phyloP scores from a whole-genome alignment of 2,329 filamentous ascomycete species.

The Harringtonia aguacate region DNA sequence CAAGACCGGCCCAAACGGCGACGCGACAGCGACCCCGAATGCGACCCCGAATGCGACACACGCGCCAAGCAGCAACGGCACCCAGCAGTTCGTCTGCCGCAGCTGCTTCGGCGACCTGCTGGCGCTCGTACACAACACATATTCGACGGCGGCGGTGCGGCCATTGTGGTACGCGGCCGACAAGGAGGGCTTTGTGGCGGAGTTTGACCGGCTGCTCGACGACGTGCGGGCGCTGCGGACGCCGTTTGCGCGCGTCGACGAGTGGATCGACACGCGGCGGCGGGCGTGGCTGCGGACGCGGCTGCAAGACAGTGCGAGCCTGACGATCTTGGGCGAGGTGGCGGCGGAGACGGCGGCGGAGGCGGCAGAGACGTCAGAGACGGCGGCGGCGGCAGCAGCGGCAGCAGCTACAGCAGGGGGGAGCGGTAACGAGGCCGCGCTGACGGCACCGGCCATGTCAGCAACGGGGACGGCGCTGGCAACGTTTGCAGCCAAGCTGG shows the following conservation, averaged over 20 bases:
- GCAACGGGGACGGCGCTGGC: background rate
- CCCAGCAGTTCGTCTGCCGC: slow-evolving; percentile 27
- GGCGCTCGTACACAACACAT: slow-evolving; percentile 31
- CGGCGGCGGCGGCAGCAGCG: background rate
- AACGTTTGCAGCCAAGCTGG: background rate
- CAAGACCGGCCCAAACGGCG: slow-evolving; percentile 4
- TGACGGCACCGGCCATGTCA: slow-evolving; percentile 11
- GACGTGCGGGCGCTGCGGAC: slow-evolving; percentile 32
- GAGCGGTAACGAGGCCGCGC: too few species aligned
- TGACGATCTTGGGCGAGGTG: slow-evolving; percentile 1
- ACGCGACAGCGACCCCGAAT: too few species aligned
- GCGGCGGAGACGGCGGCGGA: slow-evolving; percentile 5
- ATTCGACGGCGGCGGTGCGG: slow-evolving; percentile 19
- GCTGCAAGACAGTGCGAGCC: slow-evolving; percentile 13
- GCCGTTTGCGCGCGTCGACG: slow-evolving; percentile 35
- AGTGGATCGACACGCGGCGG: slow-evolving; percentile 39
- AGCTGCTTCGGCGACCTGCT: slow-evolving; percentile 37
- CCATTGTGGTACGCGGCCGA: slow-evolving; percentile 41
- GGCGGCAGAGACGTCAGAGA: slow-evolving; percentile 11
- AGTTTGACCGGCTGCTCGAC: slow-evolving; percentile 37
- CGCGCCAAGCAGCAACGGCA: background rate
- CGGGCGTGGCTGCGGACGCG: slow-evolving; percentile 32
- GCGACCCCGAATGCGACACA: background rate
- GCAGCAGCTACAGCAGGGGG: too few species aligned
- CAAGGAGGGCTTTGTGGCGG: slow-evolving; percentile 35